Evolutionary conservation across 306 rosid species (phyloP).

Genomic region (Lablab purpureus): DNA sequence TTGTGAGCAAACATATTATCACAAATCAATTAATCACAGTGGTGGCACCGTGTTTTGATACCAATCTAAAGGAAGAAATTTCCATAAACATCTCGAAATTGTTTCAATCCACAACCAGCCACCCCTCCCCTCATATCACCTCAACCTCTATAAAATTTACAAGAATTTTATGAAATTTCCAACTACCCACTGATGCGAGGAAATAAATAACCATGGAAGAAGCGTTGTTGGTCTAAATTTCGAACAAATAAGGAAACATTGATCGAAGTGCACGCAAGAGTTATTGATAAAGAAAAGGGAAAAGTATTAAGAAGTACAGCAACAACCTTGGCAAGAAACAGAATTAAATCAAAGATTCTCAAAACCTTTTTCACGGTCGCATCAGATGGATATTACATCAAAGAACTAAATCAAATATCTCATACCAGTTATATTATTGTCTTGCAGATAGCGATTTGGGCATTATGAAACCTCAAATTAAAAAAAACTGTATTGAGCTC

Average conservation of each 20-base stretch:
- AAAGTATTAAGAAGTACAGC: slow-evolving; percentile 11
- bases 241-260: not conserved
- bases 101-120: not conserved
- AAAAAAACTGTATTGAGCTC: too few species aligned
- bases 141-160: not conserved
- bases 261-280: not conserved
- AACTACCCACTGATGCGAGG: not conserved
- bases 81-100: not conserved
- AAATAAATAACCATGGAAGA: not conserved
- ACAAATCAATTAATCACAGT: not conserved
- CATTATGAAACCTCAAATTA: too few species aligned
- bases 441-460: too few species aligned
- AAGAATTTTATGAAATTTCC: not conserved
- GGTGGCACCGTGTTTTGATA: not conserved
- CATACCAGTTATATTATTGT: too few species aligned
- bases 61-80: not conserved
- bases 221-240: not conserved
- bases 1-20: not conserved
- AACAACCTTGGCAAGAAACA: slow-evolving; percentile 20
- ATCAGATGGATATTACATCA: not conserved
- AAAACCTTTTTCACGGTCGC: slow-evolving; percentile 11
- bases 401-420: not conserved
- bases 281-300: not conserved
- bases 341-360: not conserved
- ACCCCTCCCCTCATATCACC: not conserved